These are phyloP conservation scores for Ophiostoma sp. DNA, from an alignment of 2,329 filamentous ascomycete genomes.

Conservation along the genomic window DNA sequence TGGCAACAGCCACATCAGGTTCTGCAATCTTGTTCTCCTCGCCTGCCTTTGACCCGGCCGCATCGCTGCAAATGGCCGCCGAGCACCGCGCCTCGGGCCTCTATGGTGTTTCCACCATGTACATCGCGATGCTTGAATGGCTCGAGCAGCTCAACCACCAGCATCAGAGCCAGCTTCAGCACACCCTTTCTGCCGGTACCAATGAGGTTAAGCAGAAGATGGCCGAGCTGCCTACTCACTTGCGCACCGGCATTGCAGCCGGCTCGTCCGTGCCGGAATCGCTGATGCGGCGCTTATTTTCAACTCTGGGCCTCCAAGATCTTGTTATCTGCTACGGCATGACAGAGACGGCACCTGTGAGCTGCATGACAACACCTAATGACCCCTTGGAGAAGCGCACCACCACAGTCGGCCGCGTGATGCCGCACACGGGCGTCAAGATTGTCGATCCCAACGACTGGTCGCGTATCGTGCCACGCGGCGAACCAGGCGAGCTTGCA, in stretches of 20 bases:
- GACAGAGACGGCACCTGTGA: slow-evolving; percentile 80
- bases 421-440: slow-evolving; percentile 75
- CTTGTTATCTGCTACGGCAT: slow-evolving; percentile 94
- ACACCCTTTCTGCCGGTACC: neutral
- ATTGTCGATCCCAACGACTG: slow-evolving; percentile 66
- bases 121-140: slow-evolving; percentile 76
- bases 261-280: slow-evolving; percentile 78
- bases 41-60: slow-evolving; percentile 77
- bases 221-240: slow-evolving; percentile 32
- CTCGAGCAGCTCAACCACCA: slow-evolving; percentile 46
- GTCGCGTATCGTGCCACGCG: slow-evolving; percentile 53
- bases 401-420: slow-evolving; percentile 67
- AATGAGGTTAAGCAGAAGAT: neutral
- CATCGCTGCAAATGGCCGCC: slow-evolving; percentile 55
- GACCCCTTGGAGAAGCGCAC: slow-evolving; percentile 71
- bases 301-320: slow-evolving; percentile 67
- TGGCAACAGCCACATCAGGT: slow-evolving; percentile 81
- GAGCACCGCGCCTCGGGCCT: slow-evolving; percentile 57
- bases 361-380: slow-evolving; percentile 73
- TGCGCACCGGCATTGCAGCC: slow-evolving; percentile 87
- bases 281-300: slow-evolving; percentile 72
- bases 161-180: slow-evolving; percentile 10
- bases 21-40: slow-evolving; percentile 77
- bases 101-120: slow-evolving; percentile 94
- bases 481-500: slow-evolving; percentile 71